Evolutionary conservation across 148 eudicot genomes (phyloP), one percentile per base, ranked within the genome.

Genomic region (Chenopodium album): DNA sequence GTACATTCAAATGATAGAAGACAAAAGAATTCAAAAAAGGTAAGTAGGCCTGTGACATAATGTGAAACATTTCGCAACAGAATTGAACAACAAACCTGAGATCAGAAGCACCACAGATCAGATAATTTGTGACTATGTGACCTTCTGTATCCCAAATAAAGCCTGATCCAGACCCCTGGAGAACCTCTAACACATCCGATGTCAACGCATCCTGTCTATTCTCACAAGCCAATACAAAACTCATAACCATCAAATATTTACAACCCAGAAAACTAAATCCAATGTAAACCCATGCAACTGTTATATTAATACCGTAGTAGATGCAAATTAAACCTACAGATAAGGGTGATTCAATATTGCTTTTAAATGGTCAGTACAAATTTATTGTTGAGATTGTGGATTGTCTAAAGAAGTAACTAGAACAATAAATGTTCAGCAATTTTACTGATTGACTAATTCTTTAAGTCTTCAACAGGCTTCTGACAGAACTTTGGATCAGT

Each of bases 111-210:
- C 99, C 99, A 7, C 98, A 98, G 81, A 95, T 92, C 60, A 95
- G 99, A 86, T 87, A 95, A 89, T 93, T 95, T 29, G 98, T 95
- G 84, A 93, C 98, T 82, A 93, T 84, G 79, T 95, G 93, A 60
- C 99, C 99, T 23, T 23, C 23, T 19, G 85, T 87, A 81, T 95
- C 99, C 99, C 98, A 95, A 9, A 95, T 88, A 75, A 95, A 95
- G 37, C 99, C 99, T 56, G 99, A 95, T 11, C 99, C 99, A 52
- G 99, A 95, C 62, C 99, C 99, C 76, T 93, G 99, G 32, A 98
- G 99, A 78, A 93, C 99, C 93, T 95, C 99, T 60, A 95, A 81
- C 56, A 95, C 91, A 87, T 95, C 95, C 89, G 93, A 82, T 22
- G 99, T 95, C 85, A 95, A 95, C 32, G 90, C 97, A 78, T 93